Evolutionary conservation across 306 rosid species (phyloP).

Genomic region (Vicia sativa): DNA sequence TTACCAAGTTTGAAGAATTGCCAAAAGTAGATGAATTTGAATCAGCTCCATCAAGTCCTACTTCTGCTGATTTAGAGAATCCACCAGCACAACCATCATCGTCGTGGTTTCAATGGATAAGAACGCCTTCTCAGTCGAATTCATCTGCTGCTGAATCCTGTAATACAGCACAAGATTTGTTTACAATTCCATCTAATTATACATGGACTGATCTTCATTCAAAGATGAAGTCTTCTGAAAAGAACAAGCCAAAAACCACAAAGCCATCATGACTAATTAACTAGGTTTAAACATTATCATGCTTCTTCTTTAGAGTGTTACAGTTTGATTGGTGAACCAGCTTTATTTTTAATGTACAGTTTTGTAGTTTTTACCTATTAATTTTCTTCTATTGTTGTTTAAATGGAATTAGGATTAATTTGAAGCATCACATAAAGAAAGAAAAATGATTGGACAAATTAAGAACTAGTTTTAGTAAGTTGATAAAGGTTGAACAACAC

Average conservation of each 20-base stretch:
- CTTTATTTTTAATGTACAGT: background rate
- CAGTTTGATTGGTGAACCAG: background rate
- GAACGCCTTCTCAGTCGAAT: constrained; percentile 58
- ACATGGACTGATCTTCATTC: constrained; percentile 49
- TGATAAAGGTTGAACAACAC: too few relatives aligned
- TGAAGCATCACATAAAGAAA: too few relatives aligned
- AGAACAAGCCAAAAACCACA: constrained; percentile 57
- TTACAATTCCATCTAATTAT: constrained; percentile 69
- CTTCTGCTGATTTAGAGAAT: constrained; percentile 54
- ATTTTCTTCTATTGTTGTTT: background rate
- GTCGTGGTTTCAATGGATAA: constrained; percentile 94
- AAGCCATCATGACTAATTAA: constrained; percentile 44
- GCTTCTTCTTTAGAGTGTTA: background rate
- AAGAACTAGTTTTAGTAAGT: too few relatives aligned
- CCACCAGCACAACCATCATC: constrained; percentile 45
- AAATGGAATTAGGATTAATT: background rate
- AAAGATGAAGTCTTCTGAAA: constrained; percentile 54
- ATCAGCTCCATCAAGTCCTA: constrained; percentile 93
- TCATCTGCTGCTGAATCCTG: constrained; percentile 49
- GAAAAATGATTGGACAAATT: too few relatives aligned
- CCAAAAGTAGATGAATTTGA: constrained; percentile 68
- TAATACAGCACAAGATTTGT: constrained; percentile 59
- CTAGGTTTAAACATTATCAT: background rate
- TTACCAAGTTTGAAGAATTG: constrained; percentile 85
- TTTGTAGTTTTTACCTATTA: background rate